A percentile compares a stretch with the other conserved stretches of the same genome.
These are phyloP conservation scores for Dendrocalamus sinicus DNA, from an alignment of 176 grass and related monocot genomes.

Conservation along the genomic window DNA sequence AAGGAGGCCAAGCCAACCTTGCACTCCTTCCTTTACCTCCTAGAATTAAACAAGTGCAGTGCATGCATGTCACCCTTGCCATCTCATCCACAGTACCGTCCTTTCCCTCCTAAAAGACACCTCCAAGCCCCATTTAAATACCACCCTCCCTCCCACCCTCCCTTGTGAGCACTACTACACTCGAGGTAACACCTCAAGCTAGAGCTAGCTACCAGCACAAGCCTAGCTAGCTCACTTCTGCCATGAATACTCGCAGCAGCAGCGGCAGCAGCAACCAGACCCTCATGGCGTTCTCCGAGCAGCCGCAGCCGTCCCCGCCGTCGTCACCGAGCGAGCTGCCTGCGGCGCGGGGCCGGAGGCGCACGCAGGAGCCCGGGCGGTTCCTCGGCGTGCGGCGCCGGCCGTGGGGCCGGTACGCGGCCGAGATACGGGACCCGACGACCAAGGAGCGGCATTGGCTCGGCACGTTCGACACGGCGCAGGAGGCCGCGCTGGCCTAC, in stretches of 20 bases:
- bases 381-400: slow-evolving; percentile 90
- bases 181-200: slow-evolving; percentile 41
- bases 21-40: slow-evolving; percentile 36
- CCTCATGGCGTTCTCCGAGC: slow-evolving; percentile 64
- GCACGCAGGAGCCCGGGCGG: slow-evolving; percentile 76
- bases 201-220: not conserved
- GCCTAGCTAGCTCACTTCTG: not conserved
- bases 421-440: slow-evolving; percentile 94
- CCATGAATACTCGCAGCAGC: slow-evolving; percentile 48
- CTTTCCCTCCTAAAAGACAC: slow-evolving; percentile 41
- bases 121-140: slow-evolving; percentile 63
- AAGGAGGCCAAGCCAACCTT: slow-evolving; percentile 30
- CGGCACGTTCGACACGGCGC: slow-evolving; percentile 97
- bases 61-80: slow-evolving; percentile 48
- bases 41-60: slow-evolving; percentile 59
- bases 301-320: slow-evolving; percentile 48
- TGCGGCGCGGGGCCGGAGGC: slow-evolving; percentile 42
- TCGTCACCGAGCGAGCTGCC: slow-evolving; percentile 59
- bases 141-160: slow-evolving; percentile 44
- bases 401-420: slow-evolving; percentile 94
- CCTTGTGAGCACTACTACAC: slow-evolving; percentile 42
- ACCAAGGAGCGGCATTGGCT: slow-evolving; percentile 99
- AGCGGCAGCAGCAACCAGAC: not conserved
- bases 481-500: slow-evolving; percentile 97
- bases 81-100: slow-evolving; percentile 54